Percentiles rank a stretch among this genome's conserved stretches.
phyloP scores from a whole-genome alignment of 2,329 filamentous ascomycete genomes.

The Lizonia empirigonia region DNA sequence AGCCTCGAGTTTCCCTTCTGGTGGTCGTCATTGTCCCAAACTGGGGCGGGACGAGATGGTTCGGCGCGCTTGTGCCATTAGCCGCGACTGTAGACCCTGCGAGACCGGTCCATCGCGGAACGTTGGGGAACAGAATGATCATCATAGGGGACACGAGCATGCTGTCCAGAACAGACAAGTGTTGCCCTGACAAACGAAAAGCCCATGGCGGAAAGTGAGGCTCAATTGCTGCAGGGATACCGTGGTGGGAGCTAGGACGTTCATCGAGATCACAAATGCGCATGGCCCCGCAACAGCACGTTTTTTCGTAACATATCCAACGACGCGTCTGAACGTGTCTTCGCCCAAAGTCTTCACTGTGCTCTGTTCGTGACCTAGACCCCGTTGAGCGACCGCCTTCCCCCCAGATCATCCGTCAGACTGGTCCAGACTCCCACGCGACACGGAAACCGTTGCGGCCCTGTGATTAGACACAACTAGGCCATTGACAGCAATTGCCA shows the following conservation, averaged over 20 bases:
- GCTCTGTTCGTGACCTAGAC: not conserved
- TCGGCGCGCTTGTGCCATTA: not conserved
- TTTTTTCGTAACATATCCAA: conserved; percentile 6
- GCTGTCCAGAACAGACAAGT: no score
- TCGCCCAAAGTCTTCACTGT: not conserved
- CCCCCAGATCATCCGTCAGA: conserved; percentile 3
- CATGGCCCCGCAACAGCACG: conserved; percentile 13
- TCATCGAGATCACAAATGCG: conserved; percentile 11
- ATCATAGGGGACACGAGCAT: no score
- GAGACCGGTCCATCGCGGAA: not conserved
- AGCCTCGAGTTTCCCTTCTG: not conserved
- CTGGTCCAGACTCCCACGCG: conserved; percentile 13
- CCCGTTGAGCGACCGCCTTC: not conserved
- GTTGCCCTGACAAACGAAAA: not conserved
- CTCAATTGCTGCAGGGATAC: not conserved
- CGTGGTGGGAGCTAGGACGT: not conserved
- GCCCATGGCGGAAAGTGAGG: not conserved
- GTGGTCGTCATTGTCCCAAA: not conserved
- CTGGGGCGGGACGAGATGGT: not conserved
- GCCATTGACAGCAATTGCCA: not conserved
- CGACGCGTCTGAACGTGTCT: not conserved
- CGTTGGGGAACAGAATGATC: no score
- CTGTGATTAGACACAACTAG: not conserved
- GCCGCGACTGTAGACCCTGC: not conserved
- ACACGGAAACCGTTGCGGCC: conserved; percentile 9